Evolutionary conservation across 2,329 filamentous ascomycete genomes (phyloP).

Genomic region (Blastomyces silverae): DNA sequence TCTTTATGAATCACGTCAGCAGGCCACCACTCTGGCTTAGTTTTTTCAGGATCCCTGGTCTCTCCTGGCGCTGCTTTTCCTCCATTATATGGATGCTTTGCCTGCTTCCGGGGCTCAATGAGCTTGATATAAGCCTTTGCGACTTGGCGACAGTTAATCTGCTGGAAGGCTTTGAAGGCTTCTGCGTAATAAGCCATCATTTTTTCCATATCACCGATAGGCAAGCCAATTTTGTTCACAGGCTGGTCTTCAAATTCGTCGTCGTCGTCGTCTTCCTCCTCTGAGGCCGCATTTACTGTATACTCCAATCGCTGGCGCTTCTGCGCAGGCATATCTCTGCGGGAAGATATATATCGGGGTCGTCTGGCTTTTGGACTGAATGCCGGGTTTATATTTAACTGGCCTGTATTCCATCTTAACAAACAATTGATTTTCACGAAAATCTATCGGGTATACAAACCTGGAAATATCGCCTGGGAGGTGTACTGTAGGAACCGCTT

Average conservation of each 20-base stretch:
- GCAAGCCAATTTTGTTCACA: conserved; percentile 2
- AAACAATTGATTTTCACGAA: background rate
- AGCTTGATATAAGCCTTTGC: conserved; percentile 44
- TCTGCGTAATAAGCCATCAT: conserved; percentile 37
- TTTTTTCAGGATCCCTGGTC: conserved; percentile 39
- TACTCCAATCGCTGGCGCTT: conserved; percentile 7
- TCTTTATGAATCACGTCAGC: conserved; percentile 43
- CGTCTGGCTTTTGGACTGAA: background rate
- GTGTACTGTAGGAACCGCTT: conserved; percentile 4
- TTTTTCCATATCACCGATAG: conserved; percentile 37
- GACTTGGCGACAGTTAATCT: conserved; percentile 42
- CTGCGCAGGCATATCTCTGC: background rate
- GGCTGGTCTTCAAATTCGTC: conserved; percentile 2
- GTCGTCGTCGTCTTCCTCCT: background rate
- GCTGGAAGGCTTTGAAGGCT: conserved; percentile 41
- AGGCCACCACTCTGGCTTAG: conserved; percentile 44
- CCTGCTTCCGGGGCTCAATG: conserved; percentile 45
- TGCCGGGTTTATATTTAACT: background rate
- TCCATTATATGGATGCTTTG: conserved; percentile 45
- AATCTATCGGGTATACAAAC: conserved; percentile 1
- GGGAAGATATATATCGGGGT: background rate
- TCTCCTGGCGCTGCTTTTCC: conserved; percentile 36
- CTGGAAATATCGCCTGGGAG: background rate
- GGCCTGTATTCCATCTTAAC: background rate
- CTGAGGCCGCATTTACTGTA: background rate